These are phyloP conservation scores for Candida chilensis DNA, from an alignment of 805 yeast genomes.

Conservation along the genomic window DNA sequence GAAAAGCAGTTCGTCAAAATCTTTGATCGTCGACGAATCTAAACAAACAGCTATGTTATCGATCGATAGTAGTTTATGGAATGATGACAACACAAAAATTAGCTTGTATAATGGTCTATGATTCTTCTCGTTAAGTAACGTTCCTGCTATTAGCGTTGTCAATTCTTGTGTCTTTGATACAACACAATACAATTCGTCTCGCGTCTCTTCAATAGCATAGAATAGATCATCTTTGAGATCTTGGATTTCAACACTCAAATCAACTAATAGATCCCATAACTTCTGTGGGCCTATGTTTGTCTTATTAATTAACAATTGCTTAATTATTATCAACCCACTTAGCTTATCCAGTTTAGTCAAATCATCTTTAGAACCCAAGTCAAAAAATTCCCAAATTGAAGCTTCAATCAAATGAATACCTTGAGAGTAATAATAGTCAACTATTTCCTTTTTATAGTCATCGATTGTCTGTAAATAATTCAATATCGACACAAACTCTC, in stretches of 20 bases:
- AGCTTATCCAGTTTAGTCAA: slow-evolving; percentile 7
- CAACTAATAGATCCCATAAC: slow-evolving; percentile 15
- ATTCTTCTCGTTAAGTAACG: neutral
- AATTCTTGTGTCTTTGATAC: slow-evolving; percentile 1
- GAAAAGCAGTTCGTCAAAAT: slow-evolving; percentile 19
- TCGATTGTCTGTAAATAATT: slow-evolving; percentile 10
- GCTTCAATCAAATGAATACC: slow-evolving; percentile 9
- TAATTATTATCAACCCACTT: slow-evolving; percentile 23
- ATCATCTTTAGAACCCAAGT: slow-evolving; percentile 1
- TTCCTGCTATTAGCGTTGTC: neutral
- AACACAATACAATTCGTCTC: slow-evolving; percentile 15
- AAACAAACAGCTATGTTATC: slow-evolving; percentile 10
- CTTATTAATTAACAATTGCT: slow-evolving; percentile 22
- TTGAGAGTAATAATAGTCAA: slow-evolving; percentile 7
- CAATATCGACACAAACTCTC: slow-evolving; percentile 7
- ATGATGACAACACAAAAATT: slow-evolving; percentile 13
- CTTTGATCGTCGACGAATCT: slow-evolving; percentile 8
- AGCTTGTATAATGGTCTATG: slow-evolving; percentile 3
- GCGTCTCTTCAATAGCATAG: slow-evolving; percentile 17
- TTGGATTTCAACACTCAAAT: slow-evolving; percentile 6
- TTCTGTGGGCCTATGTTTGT: slow-evolving; percentile 8
- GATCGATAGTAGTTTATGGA: slow-evolving; percentile 13
- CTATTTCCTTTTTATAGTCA: slow-evolving; percentile 2
- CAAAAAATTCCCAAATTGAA: slow-evolving; percentile 8
- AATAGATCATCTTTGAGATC: slow-evolving; percentile 9